Conservation (phyloP, 2,329 filamentous ascomycete genomes). For the Dothidotthia symphoricarpi region DNA sequence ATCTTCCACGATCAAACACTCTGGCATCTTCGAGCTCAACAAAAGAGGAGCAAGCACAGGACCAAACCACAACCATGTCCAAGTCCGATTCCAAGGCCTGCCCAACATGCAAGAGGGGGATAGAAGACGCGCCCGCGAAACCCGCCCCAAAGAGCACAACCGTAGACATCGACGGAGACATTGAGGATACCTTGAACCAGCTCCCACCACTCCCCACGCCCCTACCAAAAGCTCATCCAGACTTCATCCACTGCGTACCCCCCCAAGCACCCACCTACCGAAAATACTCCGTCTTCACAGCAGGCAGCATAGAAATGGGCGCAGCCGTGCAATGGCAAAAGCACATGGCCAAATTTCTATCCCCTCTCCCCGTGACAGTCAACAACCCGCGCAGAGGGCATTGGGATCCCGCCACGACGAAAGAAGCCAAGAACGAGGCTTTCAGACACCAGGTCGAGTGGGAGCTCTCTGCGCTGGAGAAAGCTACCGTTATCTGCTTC, state of each 20-base stretch:
- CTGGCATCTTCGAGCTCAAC: slow-evolving; percentile 1
- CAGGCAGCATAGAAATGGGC: slow-evolving; percentile 55
- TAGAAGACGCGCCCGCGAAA: slow-evolving; percentile 1
- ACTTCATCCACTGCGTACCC: slow-evolving; percentile 17
- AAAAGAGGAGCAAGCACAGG: not conserved
- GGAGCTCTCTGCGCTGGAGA: slow-evolving; percentile 60
- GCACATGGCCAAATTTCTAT: slow-evolving; percentile 44
- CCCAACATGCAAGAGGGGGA: slow-evolving; percentile 7
- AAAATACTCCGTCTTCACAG: slow-evolving; percentile 55
- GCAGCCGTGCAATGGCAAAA: slow-evolving; percentile 54
- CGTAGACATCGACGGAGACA: slow-evolving; percentile 19
- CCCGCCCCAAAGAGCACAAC: slow-evolving; percentile 1
- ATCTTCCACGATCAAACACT: slow-evolving; percentile 8
- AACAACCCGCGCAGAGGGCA: slow-evolving; percentile 57
- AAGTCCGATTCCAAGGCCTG: slow-evolving; percentile 1
- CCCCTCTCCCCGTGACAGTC: slow-evolving; percentile 51
- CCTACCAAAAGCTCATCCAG: slow-evolving; percentile 4
- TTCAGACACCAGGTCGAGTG: slow-evolving; percentile 59
- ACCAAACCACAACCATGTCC: not conserved
- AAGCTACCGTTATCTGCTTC: slow-evolving; percentile 55
- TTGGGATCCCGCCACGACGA: slow-evolving; percentile 57
- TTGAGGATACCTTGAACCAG: slow-evolving; percentile 20
- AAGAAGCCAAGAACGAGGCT: slow-evolving; percentile 42
- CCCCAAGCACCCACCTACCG: slow-evolving; percentile 15
- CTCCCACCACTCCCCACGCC: slow-evolving; percentile 9